Evolutionary conservation across 1,284 basidiomycete species (phyloP).

Genomic region (Apiotrichum montevideense): DNA sequence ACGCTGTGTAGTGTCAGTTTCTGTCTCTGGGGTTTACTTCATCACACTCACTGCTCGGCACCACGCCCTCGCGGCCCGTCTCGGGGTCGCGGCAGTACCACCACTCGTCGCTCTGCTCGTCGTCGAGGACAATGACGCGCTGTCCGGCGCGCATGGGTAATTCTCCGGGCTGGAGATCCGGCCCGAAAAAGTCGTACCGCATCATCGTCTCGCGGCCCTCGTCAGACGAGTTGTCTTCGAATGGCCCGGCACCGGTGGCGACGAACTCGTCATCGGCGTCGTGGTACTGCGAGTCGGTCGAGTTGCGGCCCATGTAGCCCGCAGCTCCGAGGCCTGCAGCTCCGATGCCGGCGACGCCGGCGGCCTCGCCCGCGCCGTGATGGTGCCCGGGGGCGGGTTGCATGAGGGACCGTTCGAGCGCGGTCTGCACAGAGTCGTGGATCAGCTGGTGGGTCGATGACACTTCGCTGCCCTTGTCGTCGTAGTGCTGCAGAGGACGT

Average conservation of each 20-base stretch:
- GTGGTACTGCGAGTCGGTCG: conserved; percentile 5
- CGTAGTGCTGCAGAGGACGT: conserved; percentile 48
- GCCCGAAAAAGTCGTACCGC: conserved; percentile 41
- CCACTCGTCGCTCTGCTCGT: conserved; percentile 58
- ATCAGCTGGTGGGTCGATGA: conserved; percentile 60
- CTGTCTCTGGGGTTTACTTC: background rate
- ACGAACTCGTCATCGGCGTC: conserved; percentile 5
- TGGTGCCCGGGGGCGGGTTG: background rate
- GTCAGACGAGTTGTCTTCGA: conserved; percentile 23
- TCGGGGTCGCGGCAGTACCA: conserved; percentile 79
- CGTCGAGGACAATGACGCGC: conserved; percentile 35
- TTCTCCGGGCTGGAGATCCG: conserved; percentile 39
- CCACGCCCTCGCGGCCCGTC: conserved; percentile 74
- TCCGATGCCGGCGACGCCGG: conserved; percentile 12
- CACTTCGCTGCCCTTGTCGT: conserved; percentile 55
- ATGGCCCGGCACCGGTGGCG: conserved; percentile 32
- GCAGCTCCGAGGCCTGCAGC: conserved; percentile 12
- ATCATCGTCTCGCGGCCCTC: conserved; percentile 42
- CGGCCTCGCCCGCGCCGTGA: background rate
- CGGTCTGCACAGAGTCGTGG: conserved; percentile 80
- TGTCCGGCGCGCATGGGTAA: conserved; percentile 41
- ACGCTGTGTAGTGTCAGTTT: background rate
- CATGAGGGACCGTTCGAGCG: conserved; percentile 50
- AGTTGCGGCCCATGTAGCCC: no score
- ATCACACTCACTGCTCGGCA: conserved; percentile 58